These are phyloP conservation scores for Fraxinus greggii DNA, from an alignment of 305 asterid genomes.

Conservation along the genomic window DNA sequence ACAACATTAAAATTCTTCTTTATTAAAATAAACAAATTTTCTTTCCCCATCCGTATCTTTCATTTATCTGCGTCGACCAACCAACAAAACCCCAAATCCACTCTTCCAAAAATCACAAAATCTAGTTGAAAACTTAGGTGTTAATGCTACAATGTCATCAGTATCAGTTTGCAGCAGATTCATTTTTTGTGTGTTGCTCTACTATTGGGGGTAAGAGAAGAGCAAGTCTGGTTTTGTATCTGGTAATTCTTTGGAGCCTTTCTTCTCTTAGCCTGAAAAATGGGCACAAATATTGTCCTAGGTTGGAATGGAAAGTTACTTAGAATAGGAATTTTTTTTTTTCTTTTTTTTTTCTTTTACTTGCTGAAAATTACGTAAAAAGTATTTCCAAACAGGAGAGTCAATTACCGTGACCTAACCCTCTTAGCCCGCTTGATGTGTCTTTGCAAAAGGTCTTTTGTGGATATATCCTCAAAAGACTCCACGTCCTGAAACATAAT, in stretches of 20 bases:
- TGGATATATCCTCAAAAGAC: slow-evolving; percentile 56
- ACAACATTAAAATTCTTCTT: too few species aligned
- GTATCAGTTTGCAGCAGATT: slow-evolving; percentile 44
- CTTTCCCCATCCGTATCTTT: too few species aligned
- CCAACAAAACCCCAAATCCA: background rate
- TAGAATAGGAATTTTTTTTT: background rate
- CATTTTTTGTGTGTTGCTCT: slow-evolving; percentile 67
- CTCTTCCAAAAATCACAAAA: background rate
- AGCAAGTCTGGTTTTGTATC: slow-evolving; percentile 81
- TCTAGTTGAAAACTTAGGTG: background rate
- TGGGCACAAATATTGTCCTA: slow-evolving; percentile 1
- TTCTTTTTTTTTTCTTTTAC: background rate
- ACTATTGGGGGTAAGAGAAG: slow-evolving; percentile 83
- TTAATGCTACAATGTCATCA: background rate
- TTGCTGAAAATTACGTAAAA: background rate
- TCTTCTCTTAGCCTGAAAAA: slow-evolving; percentile 74
- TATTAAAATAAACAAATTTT: too few species aligned
- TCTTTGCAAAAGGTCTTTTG: slow-evolving; percentile 68
- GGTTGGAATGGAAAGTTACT: background rate
- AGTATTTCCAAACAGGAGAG: slow-evolving; percentile 1
- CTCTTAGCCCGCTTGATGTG: slow-evolving; percentile 90
- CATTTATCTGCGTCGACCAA: background rate
- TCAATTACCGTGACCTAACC: slow-evolving; percentile 71
- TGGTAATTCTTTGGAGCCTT: slow-evolving; percentile 65
- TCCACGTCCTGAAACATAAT: slow-evolving; percentile 57